Conservation (phyloP, 345 rosid genomes). For the Bruguiera sexangula region DNA sequence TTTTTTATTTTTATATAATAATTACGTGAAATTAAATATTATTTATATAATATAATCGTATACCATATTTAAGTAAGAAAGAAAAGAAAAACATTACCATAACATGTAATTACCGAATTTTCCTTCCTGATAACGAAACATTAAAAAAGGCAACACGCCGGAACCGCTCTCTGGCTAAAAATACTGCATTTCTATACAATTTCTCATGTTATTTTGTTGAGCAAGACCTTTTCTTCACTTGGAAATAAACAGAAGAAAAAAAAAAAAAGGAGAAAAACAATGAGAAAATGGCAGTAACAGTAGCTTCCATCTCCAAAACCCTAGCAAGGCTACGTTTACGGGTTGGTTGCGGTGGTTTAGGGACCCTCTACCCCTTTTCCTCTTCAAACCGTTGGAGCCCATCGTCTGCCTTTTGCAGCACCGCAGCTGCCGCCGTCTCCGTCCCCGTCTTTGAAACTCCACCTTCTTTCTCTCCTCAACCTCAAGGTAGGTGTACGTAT, state of each 20-base stretch:
- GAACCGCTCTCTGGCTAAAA: too few relatives aligned
- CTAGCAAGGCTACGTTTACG: constrained; percentile 31
- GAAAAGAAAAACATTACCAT: too few relatives aligned
- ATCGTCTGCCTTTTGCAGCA: constrained; percentile 33
- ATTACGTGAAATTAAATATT: too few relatives aligned
- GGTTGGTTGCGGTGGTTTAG: constrained; percentile 16
- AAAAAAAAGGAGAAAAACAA: not conserved
- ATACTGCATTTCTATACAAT: too few relatives aligned
- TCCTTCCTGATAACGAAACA: too few relatives aligned
- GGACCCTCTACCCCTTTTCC: not conserved
- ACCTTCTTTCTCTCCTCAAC: constrained; percentile 24
- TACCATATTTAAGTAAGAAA: too few relatives aligned
- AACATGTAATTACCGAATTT: too few relatives aligned
- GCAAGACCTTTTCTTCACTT: not conserved
- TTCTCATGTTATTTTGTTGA: too few relatives aligned
- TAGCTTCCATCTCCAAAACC: constrained; percentile 42
- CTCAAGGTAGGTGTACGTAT: constrained; percentile 35
- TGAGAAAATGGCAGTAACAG: constrained; percentile 20
- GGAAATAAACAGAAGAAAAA: not conserved
- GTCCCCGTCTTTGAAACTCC: constrained; percentile 21
- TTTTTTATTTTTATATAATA: too few relatives aligned
- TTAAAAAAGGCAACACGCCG: too few relatives aligned
- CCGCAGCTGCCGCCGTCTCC: constrained; percentile 29
- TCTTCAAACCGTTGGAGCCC: constrained; percentile 23
- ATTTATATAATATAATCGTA: too few relatives aligned